Evolutionary conservation across 1,139 yeast species (phyloP), one percentile per base, ranked within the genome.

Genomic region (Zygoascus hellenicus): DNA sequence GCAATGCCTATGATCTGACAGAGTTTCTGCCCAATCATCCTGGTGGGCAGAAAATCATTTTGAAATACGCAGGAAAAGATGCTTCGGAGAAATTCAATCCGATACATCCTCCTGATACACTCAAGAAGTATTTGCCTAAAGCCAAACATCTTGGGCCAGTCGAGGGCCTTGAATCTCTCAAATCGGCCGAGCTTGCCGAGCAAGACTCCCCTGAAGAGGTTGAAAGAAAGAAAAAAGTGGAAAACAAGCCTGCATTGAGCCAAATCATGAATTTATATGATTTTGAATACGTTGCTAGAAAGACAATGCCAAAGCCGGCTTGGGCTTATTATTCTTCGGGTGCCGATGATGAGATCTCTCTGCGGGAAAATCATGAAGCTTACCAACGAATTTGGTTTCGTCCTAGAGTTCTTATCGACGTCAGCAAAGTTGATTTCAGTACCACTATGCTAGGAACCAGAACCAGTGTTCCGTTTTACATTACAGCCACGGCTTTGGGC

Each of bases 261-360:
- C 80, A 78, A 57, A 75, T 85, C 53, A 81, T 80, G 66, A 87
- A 86, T 59, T 60, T 84, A 53, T 77, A 78, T 53, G 95, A 87
- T 63, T 89, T 90, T 60, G 97, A 90, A 64, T 77, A 77, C 58
- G 80, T 90, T 42, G 97, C 97, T 1, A 75, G 89, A 47, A 78
- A 80, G 54, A 80, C 83, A 40, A 67, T 90, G 75, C 77, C 85
- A 38, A 80, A 79, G 53, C 77, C 81, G 13, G 96, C 94, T 0
- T 86, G 96, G 92, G 92, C 90, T 10, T 90, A 90, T 66, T 90
- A 88, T 63, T 83, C 95, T 2, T 82, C 94, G 34, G 97, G 95
- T 7, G 77, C 95, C 38, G 97, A 90, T 64, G 97, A 90, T 65
- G 97, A 90, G 68, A 80, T 90, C 55, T 77, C 96, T 1, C 65